These are phyloP conservation scores for Paramecium octaurelia DNA, from an alignment of 73 alveolate species.

Conservation along the genomic window DNA sequence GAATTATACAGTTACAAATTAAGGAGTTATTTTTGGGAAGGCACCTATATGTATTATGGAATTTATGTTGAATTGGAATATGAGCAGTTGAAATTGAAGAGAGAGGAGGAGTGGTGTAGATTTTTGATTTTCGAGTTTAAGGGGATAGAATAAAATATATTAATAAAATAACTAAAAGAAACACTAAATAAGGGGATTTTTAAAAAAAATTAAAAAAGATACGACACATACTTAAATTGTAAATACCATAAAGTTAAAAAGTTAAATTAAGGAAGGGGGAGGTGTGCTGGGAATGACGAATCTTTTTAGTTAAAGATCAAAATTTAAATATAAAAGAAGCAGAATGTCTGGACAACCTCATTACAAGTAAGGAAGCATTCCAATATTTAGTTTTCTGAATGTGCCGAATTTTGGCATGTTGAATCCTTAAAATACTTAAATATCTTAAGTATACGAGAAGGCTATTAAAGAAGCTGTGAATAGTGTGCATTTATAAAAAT, in stretches of 20 bases:
- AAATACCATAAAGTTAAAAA: constrained; percentile 20
- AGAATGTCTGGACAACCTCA: constrained; percentile 21
- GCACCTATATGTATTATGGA: background rate
- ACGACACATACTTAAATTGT: background rate
- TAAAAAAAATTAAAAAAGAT: constrained; percentile 17
- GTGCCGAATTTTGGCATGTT: background rate
- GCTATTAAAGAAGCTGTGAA: background rate
- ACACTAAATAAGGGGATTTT: constrained; percentile 3
- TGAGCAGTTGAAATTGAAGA: background rate
- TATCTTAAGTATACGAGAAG: background rate
- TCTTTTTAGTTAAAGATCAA: background rate
- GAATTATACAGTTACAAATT: background rate
- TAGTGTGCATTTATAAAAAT: constrained; percentile 25
- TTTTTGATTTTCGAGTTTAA: background rate
- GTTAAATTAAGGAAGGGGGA: constrained; percentile 7
- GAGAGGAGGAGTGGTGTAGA: background rate
- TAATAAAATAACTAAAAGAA: background rate
- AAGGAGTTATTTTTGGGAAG: background rate
- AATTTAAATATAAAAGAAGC: background rate
- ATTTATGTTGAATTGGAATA: background rate
- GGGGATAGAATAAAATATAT: background rate
- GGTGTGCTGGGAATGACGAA: background rate
- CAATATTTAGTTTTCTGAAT: constrained; percentile 1
- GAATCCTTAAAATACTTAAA: background rate
- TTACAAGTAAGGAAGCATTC: background rate